Conservation (phyloP, 768 basidiomycete species). For the Mycena indigotica region DNA sequence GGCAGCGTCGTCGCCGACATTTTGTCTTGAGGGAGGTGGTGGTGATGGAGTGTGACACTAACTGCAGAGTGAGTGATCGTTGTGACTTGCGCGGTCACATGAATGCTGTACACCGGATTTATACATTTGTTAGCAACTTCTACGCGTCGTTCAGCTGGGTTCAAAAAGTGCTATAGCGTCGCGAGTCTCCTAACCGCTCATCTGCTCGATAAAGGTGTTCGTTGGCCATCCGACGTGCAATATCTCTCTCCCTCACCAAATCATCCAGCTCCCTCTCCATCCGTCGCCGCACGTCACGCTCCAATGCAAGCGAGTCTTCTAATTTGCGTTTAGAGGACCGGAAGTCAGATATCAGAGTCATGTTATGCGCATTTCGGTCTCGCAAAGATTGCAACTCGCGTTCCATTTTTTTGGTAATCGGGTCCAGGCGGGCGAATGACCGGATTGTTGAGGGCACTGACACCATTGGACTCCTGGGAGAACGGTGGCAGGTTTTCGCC, state of each 20-base stretch:
- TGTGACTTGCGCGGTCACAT: not conserved
- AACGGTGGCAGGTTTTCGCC: slow-evolving; percentile 28
- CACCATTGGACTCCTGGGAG: not conserved
- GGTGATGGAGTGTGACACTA: not conserved
- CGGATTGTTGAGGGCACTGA: no score
- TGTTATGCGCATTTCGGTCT: slow-evolving; percentile 33
- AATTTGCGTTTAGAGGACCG: slow-evolving; percentile 45
- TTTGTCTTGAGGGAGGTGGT: slow-evolving; percentile 28
- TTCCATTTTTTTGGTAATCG: slow-evolving; percentile 26
- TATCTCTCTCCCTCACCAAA: slow-evolving; percentile 34
- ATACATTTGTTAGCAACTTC: no score
- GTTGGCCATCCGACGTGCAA: not conserved
- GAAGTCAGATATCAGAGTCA: slow-evolving; percentile 32
- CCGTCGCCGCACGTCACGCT: slow-evolving; percentile 39
- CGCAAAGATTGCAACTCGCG: slow-evolving; percentile 44
- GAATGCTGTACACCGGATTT: not conserved
- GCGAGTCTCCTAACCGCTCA: no score
- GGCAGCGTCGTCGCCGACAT: slow-evolving; percentile 68
- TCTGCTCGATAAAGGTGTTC: not conserved
- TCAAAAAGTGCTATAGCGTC: not conserved
- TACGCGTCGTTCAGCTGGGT: not conserved
- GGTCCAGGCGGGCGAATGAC: slow-evolving; percentile 7
- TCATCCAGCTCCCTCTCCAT: slow-evolving; percentile 37
- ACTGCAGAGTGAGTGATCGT: no score
- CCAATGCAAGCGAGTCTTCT: slow-evolving; percentile 41